A percentile compares a stretch with the other conserved stretches of the same genome.
phyloP scores from a whole-genome alignment of 1,284 basidiomycete species.

The Boletus sp. region DNA sequence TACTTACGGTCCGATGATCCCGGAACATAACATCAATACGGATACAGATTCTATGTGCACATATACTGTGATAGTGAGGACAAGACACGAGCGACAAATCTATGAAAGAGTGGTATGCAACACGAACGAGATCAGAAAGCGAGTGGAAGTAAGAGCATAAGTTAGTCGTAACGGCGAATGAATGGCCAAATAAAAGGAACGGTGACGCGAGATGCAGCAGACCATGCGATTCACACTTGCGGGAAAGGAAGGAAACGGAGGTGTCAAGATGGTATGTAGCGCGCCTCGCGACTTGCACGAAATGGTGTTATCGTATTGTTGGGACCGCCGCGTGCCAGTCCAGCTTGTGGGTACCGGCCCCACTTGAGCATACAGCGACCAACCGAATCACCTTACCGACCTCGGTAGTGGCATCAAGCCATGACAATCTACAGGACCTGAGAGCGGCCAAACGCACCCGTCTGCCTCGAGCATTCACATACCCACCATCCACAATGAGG shows the following conservation, averaged over 20 bases:
- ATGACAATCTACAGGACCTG: not conserved
- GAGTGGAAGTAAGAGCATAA: conserved; percentile 14
- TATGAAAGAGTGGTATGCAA: conserved; percentile 13
- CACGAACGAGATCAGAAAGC: conserved; percentile 2
- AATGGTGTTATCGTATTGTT: not conserved
- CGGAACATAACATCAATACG: not conserved
- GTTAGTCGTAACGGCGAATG: conserved; percentile 11
- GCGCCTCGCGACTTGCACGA: conserved; percentile 14
- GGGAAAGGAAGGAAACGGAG: not conserved
- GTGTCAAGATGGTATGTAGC: not conserved
- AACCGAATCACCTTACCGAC: not conserved
- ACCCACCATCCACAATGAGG: not conserved
- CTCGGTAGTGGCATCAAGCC: conserved; percentile 17
- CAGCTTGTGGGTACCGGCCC: conserved; percentile 10
- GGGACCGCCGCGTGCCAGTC: not conserved
- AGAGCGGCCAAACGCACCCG: not conserved
- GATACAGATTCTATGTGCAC: conserved; percentile 3
- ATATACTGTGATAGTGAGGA: not conserved
- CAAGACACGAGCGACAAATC: not conserved
- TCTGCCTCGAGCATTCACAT: not conserved
- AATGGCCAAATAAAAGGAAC: not conserved
- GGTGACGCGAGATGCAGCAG: not conserved
- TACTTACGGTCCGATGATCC: not conserved
- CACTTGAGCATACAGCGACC: not conserved
- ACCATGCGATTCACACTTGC: not conserved